These are phyloP conservation scores for Cryphonectria carpinicola DNA, from an alignment of 2,329 filamentous ascomycete genomes.

Conservation along the genomic window DNA sequence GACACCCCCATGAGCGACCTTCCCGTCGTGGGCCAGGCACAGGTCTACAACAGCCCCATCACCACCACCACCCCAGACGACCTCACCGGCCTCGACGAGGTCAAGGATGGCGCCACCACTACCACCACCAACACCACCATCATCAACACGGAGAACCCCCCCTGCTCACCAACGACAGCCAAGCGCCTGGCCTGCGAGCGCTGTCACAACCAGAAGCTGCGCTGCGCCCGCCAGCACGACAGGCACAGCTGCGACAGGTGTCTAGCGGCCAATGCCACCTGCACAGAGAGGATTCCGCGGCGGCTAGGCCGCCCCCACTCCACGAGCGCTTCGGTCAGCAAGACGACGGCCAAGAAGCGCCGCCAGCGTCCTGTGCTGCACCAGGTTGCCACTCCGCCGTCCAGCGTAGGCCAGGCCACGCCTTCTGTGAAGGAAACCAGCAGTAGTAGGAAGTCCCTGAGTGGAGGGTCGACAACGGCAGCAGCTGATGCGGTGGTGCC, in stretches of 20 bases:
- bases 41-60: slow-evolving; percentile 8
- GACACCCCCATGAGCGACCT: background rate
- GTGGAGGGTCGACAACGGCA: background rate
- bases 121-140: background rate
- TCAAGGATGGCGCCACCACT: background rate
- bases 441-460: background rate
- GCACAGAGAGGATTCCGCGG: slow-evolving; percentile 8
- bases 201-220: slow-evolving; percentile 15
- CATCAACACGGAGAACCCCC: background rate
- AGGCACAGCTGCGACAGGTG: slow-evolving; percentile 13
- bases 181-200: slow-evolving; percentile 14
- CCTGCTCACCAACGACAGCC: background rate
- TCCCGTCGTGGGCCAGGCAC: background rate
- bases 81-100: background rate
- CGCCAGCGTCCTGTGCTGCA: background rate
- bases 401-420: background rate
- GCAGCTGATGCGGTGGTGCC: background rate
- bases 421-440: background rate
- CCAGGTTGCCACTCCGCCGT: background rate
- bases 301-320: slow-evolving; percentile 13
- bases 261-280: background rate
- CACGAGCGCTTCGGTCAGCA: slow-evolving; percentile 6
- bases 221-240: slow-evolving; percentile 9
- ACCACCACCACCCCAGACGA: background rate
- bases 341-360: slow-evolving; percentile 10